Evolutionary conservation across 164 flowering plant species (phyloP).

Genomic region (Platanus orientalis): DNA sequence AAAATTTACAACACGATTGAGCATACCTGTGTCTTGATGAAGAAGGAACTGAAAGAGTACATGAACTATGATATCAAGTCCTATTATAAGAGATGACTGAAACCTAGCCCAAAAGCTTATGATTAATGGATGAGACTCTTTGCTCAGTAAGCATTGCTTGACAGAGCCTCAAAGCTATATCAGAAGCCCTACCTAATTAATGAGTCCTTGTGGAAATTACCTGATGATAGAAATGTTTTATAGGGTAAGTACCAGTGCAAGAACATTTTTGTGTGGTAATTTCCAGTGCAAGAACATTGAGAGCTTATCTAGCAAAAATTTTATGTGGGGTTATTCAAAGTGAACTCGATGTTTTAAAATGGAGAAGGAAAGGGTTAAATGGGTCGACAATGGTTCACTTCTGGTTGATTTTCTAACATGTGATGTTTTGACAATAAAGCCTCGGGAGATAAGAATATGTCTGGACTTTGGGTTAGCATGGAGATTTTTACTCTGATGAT

Average conservation of each 20-base stretch:
- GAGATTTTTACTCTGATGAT: conserved; percentile 91
- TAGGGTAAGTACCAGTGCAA: conserved; percentile 73
- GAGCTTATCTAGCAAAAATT: too few relatives aligned
- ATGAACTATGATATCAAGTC: conserved; percentile 88
- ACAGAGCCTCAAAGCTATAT: conserved; percentile 76
- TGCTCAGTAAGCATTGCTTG: conserved; percentile 82
- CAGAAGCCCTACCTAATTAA: conserved; percentile 68
- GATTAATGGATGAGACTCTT: conserved; percentile 82
- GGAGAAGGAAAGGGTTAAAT: conserved; percentile 74
- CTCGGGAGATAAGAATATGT: conserved; percentile 76
- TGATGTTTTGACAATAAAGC: conserved; percentile 66
- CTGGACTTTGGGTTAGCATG: conserved; percentile 74
- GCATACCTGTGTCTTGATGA: too few relatives aligned
- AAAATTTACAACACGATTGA: too few relatives aligned
- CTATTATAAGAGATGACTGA: conserved; percentile 90
- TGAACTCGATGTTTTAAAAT: conserved; percentile 83
- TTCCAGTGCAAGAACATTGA: too few relatives aligned
- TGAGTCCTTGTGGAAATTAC: conserved; percentile 71
- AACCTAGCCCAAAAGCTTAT: conserved; percentile 75
- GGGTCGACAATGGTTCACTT: conserved; percentile 54
- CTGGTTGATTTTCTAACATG: conserved; percentile 48
- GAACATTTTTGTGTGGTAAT: conserved; percentile 63
- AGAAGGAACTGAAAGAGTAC: conserved; percentile 20
- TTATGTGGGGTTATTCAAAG: too few relatives aligned
- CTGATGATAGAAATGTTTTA: conserved; percentile 69